These are phyloP conservation scores for Hypoxylon trugodes DNA, from an alignment of 495 filamentous ascomycete genomes.

Conservation along the genomic window DNA sequence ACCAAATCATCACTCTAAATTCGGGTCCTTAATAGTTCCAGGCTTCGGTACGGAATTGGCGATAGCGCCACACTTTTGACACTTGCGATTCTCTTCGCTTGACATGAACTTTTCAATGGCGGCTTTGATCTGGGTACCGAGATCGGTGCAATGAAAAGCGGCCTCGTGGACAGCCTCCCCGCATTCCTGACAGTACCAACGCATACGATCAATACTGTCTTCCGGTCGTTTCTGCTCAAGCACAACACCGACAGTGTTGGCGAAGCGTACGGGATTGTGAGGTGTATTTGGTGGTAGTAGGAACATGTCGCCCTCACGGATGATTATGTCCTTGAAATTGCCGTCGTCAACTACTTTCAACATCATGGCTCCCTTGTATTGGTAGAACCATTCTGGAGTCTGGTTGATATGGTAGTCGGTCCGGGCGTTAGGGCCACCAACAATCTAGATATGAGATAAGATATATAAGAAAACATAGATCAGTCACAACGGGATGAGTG, in stretches of 20 bases:
- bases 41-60: slow-evolving; percentile 63
- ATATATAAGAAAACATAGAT: too few species aligned
- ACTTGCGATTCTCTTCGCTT: slow-evolving; percentile 75
- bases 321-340: slow-evolving; percentile 82
- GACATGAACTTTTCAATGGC: slow-evolving; percentile 85
- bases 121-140: slow-evolving; percentile 96
- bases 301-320: slow-evolving; percentile 94
- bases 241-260: slow-evolving; percentile 79
- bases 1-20: slow-evolving; percentile 47
- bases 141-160: slow-evolving; percentile 85
- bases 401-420: slow-evolving; percentile 99
- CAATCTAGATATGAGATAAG: slow-evolving; percentile 78
- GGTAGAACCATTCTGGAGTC: slow-evolving; percentile 98
- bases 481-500: too few species aligned
- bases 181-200: slow-evolving; percentile 89
- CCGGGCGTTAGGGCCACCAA: slow-evolving; percentile 94
- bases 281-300: slow-evolving; percentile 90
- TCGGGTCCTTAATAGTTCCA: slow-evolving; percentile 61
- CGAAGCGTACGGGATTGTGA: slow-evolving; percentile 76
- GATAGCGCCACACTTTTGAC: slow-evolving; percentile 78
- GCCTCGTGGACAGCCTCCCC: slow-evolving; percentile 82
- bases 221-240: slow-evolving; percentile 84
- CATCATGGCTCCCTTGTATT: slow-evolving; percentile 91
- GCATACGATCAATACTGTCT: slow-evolving; percentile 75
- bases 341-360: slow-evolving; percentile 83